Conservation (phyloP, 805 yeast genomes). For the Clavispora carvajalis region DNA sequence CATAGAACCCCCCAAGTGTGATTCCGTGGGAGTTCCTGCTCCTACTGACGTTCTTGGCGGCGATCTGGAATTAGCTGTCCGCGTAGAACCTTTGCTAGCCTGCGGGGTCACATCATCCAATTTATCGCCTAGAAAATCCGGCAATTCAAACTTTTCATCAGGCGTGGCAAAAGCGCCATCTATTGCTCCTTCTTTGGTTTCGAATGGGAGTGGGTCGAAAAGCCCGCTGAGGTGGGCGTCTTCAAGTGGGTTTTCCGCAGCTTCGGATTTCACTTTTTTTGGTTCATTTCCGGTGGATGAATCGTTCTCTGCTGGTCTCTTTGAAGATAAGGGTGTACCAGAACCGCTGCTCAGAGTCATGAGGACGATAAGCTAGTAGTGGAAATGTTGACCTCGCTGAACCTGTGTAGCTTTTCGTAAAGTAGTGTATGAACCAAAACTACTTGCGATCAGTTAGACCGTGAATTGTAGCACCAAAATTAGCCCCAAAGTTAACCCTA, state of each 20-base stretch:
- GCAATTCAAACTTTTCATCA: conserved; percentile 9
- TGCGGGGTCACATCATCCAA: background rate
- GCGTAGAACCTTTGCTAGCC: background rate
- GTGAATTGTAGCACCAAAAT: too few relatives aligned
- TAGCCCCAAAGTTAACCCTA: too few relatives aligned
- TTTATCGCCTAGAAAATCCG: conserved; percentile 11
- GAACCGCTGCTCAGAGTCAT: conserved; percentile 6
- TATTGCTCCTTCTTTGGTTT: conserved; percentile 6
- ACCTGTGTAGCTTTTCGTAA: background rate
- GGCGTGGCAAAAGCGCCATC: conserved; percentile 5
- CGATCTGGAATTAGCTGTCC: background rate
- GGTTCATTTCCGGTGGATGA: conserved; percentile 2
- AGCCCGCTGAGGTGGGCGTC: conserved; percentile 11
- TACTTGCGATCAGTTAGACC: too few relatives aligned
- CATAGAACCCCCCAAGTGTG: background rate
- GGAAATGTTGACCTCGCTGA: background rate
- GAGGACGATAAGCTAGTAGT: background rate
- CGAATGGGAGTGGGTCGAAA: conserved; percentile 18
- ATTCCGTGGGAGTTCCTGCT: background rate
- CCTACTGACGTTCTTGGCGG: background rate
- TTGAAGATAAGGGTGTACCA: conserved; percentile 5
- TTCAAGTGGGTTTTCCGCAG: conserved; percentile 1
- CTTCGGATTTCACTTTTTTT: conserved; percentile 11
- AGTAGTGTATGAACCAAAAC: background rate
- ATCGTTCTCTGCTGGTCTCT: conserved; percentile 9